Percentiles rank a stretch among this genome's conserved stretches.
phyloP scores from a whole-genome alignment of 495 filamentous ascomycete genomes.

The Terfezia claveryi region DNA sequence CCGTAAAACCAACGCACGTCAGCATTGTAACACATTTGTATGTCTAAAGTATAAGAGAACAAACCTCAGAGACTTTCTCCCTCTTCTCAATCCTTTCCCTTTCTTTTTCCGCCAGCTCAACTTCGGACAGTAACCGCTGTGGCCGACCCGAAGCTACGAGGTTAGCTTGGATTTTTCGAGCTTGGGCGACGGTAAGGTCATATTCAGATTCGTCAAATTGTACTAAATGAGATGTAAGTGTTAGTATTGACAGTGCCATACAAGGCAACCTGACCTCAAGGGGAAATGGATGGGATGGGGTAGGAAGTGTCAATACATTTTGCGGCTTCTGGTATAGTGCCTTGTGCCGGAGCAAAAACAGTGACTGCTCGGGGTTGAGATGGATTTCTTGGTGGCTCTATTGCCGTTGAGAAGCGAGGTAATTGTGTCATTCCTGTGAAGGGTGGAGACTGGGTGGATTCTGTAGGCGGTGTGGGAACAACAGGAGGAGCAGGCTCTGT shows the following conservation, averaged over 20 bases:
- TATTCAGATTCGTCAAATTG: conserved; percentile 44
- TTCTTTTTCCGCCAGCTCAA: conserved; percentile 37
- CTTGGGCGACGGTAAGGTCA: conserved; percentile 64
- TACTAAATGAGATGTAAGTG: not conserved
- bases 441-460: too few species aligned
- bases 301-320: conserved; percentile 3
- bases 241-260: too few species aligned
- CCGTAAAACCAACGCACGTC: not conserved
- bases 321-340: conserved; percentile 1
- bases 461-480: too few species aligned
- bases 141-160: conserved; percentile 42
- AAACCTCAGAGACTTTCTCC: conserved; percentile 35
- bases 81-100: conserved; percentile 36
- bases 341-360: not conserved
- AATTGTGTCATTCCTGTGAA: too few species aligned
- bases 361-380: not conserved
- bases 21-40: not conserved
- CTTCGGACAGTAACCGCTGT: conserved; percentile 45
- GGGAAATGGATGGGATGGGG: conserved; percentile 2
- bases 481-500: too few species aligned
- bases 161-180: conserved; percentile 54
- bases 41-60: not conserved
- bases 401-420: too few species aligned
- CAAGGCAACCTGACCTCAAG: too few species aligned
- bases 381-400: too few species aligned